Evolutionary conservation across 371 early-diverging fungal genomes (phyloP), one percentile per base, ranked within the genome.

Genomic region (Haplosporangium sp.): DNA sequence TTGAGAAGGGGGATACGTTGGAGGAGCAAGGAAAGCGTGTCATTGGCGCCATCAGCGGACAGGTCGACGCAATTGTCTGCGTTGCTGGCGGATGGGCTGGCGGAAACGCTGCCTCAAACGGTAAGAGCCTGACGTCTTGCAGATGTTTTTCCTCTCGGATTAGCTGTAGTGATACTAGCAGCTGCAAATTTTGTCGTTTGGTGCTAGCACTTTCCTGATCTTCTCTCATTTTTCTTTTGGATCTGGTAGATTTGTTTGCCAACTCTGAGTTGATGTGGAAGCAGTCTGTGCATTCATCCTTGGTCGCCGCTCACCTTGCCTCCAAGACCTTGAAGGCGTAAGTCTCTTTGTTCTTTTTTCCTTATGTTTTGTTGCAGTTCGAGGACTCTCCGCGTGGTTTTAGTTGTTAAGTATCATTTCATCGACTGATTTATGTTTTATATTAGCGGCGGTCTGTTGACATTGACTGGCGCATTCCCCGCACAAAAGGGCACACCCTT

Each of bases 51-150:
- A 70, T 91, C 21, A 61, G 69, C 1, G 66, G 71, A 50, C 91
- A 93, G 64, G 81, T 94, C 12, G 93, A 93, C 60, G 96, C 94
- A 7, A 84, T 98, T 51, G 80, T 98, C 46, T 95, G 95, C 80
- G 97, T 95, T 7, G 98, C 99, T 41, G 99, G 99, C 59, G 99
- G 99, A 38, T 98, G 97, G 96, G 95, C 93, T 40, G 97, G 97
- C 47, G 98, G 98, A n/a, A 95, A 94, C 72, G 91, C 95, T 23
- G 85, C 85, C 9, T 87, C 86, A 73, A 70, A 83, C 62, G 90
- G 94, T 93, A 85, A 29, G 76, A 59, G 55, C 38, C 55, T 7
- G n/a, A 52, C 11, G 14, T 11, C 13, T 8, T 45, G 40, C 5
- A 47, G 20, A 20, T 46, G 9, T 40, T n/a, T 37, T 6, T 48